Evolutionary conservation across 2,329 filamentous ascomycete genomes (phyloP), one percentile per base, ranked within the genome.

Genomic region (Thielaviopsis populi): DNA sequence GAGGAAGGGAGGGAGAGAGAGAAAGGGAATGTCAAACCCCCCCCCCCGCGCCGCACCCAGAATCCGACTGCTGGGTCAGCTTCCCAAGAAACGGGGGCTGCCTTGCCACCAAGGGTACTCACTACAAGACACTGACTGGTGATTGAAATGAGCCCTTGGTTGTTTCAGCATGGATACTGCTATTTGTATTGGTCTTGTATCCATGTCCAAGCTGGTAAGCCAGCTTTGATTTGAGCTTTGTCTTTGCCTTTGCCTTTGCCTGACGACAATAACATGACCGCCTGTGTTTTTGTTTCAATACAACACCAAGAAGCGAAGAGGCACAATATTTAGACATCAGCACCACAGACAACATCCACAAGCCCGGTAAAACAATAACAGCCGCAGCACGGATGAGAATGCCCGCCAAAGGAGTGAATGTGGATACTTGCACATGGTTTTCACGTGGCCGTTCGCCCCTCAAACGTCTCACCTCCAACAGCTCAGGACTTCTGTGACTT

Each of bases 131-230:
- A 19, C 53, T 37, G 17, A 33, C 27, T 10, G 37, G 53, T 17
- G 27, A 56, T 19, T 17, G 53, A 33, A 56, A 33, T 37, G 30
- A 56, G 53, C 17, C 27, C 24, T 33, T 56, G 15, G 53, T 30
- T n/a, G 53, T 56, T 56, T 56, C 53, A 56, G 53, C 53, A 56
- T 56, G 53, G 53, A 56, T 56, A 27, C 53, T 13, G 30, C 11
- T 22, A 37, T 56, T 37, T 56, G 53, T 13, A 37, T 19, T 22
- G 10, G 24, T 17, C 15, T 33, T 33, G n/a, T n/a, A 56, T 56
- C 53, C 53, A 10, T 37, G 33, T 37, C 8, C 33, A 4, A 37
- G 33, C 5, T 37, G 33, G 33, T 37, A 1, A 37, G 33, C 8
- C 5, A 37, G 33, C 8, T 10, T 37, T 37, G 33, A 37, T 10